These are phyloP conservation scores for Wallacemonas rigidus DNA, from an alignment of 208 protist species.

Conservation along the genomic window DNA sequence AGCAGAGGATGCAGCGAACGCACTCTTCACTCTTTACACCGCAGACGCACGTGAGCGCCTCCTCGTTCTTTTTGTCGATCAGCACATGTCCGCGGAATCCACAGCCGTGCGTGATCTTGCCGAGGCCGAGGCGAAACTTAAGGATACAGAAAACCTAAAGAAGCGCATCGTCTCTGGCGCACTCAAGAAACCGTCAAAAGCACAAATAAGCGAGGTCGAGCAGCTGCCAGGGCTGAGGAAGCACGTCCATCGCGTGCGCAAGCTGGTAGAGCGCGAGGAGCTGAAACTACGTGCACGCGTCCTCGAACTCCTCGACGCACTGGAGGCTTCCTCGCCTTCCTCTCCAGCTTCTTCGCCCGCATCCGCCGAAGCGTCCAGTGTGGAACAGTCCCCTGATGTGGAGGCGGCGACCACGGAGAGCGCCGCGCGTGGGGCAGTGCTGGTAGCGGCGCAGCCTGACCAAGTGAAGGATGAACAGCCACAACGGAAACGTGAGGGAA, in stretches of 20 bases:
- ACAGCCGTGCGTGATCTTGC: conserved; percentile 15
- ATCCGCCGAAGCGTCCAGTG: too few relatives aligned
- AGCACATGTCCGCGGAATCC: conserved; percentile 3
- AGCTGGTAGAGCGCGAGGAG: conserved; percentile 24
- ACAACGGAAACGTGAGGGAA: too few relatives aligned
- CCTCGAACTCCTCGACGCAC: conserved; percentile 7
- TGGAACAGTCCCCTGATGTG: too few relatives aligned
- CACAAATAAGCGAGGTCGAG: conserved; percentile 31
- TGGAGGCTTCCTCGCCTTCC: conserved; percentile 4
- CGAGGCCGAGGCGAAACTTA: conserved; percentile 23
- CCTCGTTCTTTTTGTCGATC: conserved; percentile 22
- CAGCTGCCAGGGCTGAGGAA: conserved; percentile 30
- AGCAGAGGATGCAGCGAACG: conserved; percentile 17
- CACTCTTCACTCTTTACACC: conserved; percentile 8
- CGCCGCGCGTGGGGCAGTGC: too few relatives aligned
- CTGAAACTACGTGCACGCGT: conserved; percentile 17
- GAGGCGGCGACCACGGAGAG: too few relatives aligned
- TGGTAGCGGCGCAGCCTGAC: too few relatives aligned
- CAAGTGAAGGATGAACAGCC: conserved; percentile 17
- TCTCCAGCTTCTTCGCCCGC: conserved; percentile 1
- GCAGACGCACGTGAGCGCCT: conserved; percentile 20
- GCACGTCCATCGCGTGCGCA: conserved; percentile 18
- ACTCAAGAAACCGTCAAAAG: conserved; percentile 37
- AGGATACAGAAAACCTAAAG: conserved; percentile 21
- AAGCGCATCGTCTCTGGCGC: conserved; percentile 32